Base-by-base conservation (phyloP, 805 yeast genomes). In the Starmerella floris region DNA sequence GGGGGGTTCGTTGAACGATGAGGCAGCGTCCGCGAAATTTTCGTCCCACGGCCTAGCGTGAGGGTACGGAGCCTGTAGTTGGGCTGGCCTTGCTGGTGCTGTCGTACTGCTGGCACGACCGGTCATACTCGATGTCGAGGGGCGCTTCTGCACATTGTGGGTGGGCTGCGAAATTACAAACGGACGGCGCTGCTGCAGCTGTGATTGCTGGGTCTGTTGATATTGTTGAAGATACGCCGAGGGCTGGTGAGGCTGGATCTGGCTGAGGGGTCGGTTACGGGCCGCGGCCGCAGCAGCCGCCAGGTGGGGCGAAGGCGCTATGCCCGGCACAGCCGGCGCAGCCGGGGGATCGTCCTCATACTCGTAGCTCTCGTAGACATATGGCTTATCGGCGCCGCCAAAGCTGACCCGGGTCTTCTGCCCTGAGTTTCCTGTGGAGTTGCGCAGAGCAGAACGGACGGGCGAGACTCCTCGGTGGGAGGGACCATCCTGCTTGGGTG, bases 401-500 rank as follows among this genome's bases (percentile, higher is more conserved):
- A 41, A 51, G 45, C 48, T 49, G 16, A 46, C 56, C 35, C 42
- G 30, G 8, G 54, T 42, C 15, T 44, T 32, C 25, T 19, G 37
- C 22, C 42, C 33, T 15, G 48, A n/a, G 26, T 28, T 23, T n/a
- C n/a, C n/a, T n/a, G n/a, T n/a, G 16, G 41, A 20, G 9, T 51
- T 54, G 28, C 56, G 53, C 39, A 60, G 43, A 5, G 64, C 63
- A 1, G 64, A 56, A 23, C 59, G 56, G 33, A 56, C 55, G 17
- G 64, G 64, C 21, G 62, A 57, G 21, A 43, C 45, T 10, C 57
- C 51, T 8, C 61, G 45, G 5, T 56, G 49, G 8, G 37, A 19
- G 4, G 37, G 37, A 6, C 13, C 27, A 6, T n/a, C 27, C 16
- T 8, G n/a, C n/a, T n/a, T n/a, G n/a, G n/a, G n/a, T n/a, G n/a